Conservation (phyloP, 2,329 filamentous ascomycete species). For the Apiospora hydei region DNA sequence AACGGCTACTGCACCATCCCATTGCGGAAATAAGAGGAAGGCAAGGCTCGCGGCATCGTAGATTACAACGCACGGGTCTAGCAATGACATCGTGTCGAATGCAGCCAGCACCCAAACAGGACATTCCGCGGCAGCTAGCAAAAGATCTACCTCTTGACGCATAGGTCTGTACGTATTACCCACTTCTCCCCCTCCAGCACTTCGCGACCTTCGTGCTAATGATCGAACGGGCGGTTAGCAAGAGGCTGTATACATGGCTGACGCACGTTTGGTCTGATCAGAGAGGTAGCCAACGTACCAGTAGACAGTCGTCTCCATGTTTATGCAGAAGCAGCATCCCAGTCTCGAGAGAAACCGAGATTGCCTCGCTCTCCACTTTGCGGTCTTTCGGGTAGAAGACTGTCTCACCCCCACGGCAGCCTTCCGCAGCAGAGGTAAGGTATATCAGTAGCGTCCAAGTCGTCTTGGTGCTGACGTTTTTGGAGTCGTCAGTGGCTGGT, state of each 20-base stretch:
- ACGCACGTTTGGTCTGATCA: constrained; percentile 12
- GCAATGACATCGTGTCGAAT: background rate
- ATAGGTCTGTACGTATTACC: constrained; percentile 86
- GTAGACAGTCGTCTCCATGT: constrained; percentile 86
- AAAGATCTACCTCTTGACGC: constrained; percentile 55
- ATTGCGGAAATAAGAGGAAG: background rate
- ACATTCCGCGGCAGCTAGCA: background rate
- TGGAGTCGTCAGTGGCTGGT: constrained; percentile 42
- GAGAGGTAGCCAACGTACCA: constrained; percentile 55
- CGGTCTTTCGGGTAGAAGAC: constrained; percentile 84
- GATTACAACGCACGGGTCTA: background rate
- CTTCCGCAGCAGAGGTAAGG: constrained; percentile 76
- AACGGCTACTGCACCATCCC: background rate
- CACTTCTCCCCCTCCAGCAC: constrained; percentile 86
- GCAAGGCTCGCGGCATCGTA: background rate
- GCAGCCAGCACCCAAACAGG: background rate
- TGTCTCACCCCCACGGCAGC: constrained; percentile 86
- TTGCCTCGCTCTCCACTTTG: constrained; percentile 64
- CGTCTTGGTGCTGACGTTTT: constrained; percentile 66
- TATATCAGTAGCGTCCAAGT: constrained; percentile 94
- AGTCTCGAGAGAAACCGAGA: constrained; percentile 78
- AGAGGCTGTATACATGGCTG: background rate
- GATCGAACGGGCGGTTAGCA: background rate
- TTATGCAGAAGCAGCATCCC: constrained; percentile 87
- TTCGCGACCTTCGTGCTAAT: constrained; percentile 81